A percentile compares a stretch with the other conserved stretches of the same genome.
Conservation (phyloP, 2,329 filamentous ascomycete species). For the Ceratocystiopsis sp. region DNA sequence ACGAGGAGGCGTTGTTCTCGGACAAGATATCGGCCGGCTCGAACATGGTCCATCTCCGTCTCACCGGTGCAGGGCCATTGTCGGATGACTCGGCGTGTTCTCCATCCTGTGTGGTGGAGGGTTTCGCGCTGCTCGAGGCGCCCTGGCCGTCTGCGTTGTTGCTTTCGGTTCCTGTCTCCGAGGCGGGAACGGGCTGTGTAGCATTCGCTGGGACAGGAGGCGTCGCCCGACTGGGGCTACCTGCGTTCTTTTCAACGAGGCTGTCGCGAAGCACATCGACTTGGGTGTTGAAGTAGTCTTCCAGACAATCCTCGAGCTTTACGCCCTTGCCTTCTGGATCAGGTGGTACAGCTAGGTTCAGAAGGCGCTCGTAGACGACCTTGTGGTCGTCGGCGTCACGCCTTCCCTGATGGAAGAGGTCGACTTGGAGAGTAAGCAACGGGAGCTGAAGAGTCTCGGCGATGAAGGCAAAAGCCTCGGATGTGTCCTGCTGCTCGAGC, state of each 20-base stretch:
- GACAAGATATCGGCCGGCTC: conserved; percentile 1
- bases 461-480: conserved; percentile 89
- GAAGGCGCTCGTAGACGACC: conserved; percentile 74
- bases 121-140: background rate
- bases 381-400: conserved; percentile 82
- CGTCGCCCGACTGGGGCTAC: background rate
- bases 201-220: conserved; percentile 13
- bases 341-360: conserved; percentile 80
- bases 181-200: conserved; percentile 17
- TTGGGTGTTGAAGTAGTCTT: conserved; percentile 86
- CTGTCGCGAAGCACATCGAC: conserved; percentile 74
- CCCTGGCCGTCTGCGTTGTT: too few species aligned
- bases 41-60: conserved; percentile 19
- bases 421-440: conserved; percentile 77
- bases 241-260: conserved; percentile 32
- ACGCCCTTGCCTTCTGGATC: conserved; percentile 53
- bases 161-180: conserved; percentile 1
- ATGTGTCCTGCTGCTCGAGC: conserved; percentile 81
- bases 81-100: conserved; percentile 6
- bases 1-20: conserved; percentile 7
- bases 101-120: background rate
- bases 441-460: conserved; percentile 79
- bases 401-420: conserved; percentile 76
- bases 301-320: conserved; percentile 77
- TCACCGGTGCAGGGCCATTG: conserved; percentile 12